Evolutionary conservation across 768 basidiomycete genomes (phyloP).

Genomic region (Calocera viscosa): DNA sequence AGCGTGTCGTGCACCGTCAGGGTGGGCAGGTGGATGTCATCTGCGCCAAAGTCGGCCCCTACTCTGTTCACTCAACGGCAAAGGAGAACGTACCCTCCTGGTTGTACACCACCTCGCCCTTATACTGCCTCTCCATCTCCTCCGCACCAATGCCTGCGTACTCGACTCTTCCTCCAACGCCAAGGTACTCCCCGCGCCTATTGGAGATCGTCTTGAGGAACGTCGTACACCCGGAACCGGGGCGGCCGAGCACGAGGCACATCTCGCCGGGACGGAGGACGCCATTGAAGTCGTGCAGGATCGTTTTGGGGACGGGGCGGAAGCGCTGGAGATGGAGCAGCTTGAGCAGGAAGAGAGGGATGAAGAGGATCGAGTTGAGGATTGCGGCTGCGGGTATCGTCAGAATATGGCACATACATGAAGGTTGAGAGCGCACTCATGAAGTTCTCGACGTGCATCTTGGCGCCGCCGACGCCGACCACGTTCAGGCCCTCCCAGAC

Average conservation of each 20-base stretch:
- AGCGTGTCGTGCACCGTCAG: constrained; percentile 71
- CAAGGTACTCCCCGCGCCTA: constrained; percentile 28
- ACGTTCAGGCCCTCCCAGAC: constrained; percentile 62
- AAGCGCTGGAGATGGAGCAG: neutral
- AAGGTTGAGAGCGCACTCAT: neutral
- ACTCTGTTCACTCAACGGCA: neutral
- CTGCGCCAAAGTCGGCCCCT: constrained; percentile 25
- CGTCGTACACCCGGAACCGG: constrained; percentile 35
- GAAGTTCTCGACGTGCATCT: constrained; percentile 7
- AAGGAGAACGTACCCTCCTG: constrained; percentile 14
- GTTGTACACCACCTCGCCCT: constrained; percentile 68
- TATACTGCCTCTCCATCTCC: constrained; percentile 36
- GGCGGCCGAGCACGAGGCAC: constrained; percentile 43
- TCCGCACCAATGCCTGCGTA: constrained; percentile 37
- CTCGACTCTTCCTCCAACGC: constrained; percentile 32
- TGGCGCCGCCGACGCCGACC: constrained; percentile 40
- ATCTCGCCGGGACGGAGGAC: constrained; percentile 59
- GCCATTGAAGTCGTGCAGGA: constrained; percentile 52
- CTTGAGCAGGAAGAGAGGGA: neutral
- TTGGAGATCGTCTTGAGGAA: constrained; percentile 41
- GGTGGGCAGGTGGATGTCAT: constrained; percentile 76
- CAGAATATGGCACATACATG: neutral
- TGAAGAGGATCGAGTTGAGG: neutral
- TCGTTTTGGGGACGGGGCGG: constrained; percentile 51
- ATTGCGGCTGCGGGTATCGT: neutral